Conservation (phyloP, 1,139 yeast species). For the Diutina sp. region DNA sequence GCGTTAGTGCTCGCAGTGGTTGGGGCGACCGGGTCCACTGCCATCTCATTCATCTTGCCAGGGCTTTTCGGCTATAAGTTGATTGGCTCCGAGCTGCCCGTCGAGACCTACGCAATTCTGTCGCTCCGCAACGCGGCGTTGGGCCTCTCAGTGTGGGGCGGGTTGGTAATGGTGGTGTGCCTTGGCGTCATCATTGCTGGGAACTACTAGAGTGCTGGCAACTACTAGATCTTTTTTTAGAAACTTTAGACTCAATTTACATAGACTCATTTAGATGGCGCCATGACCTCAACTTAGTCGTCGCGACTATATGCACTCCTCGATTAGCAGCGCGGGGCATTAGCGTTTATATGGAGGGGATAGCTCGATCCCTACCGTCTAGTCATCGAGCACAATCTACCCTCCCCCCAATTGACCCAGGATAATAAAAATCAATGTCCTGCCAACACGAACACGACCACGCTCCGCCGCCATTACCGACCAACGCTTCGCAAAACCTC, state of each 20-base stretch:
- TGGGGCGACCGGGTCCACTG: constrained; percentile 51
- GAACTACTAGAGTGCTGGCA: background rate
- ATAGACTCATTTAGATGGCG: no score
- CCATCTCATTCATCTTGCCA: constrained; percentile 46
- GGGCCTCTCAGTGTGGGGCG: constrained; percentile 27
- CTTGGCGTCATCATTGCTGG: constrained; percentile 14
- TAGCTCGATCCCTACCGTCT: background rate
- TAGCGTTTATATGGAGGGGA: background rate
- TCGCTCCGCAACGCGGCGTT: constrained; percentile 5
- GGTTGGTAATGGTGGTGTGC: constrained; percentile 27
- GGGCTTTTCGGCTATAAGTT: constrained; percentile 45
- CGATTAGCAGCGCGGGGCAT: background rate
- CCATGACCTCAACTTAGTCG: background rate
- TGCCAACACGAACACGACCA: constrained; percentile 14
- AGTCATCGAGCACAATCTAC: background rate
- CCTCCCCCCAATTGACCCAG: background rate
- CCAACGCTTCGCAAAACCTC: constrained; percentile 58
- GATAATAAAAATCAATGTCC: background rate
- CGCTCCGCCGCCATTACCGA: constrained; percentile 53
- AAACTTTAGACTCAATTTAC: no score
- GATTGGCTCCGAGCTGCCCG: constrained; percentile 11
- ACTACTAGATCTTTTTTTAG: background rate
- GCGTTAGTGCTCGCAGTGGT: constrained; percentile 44
- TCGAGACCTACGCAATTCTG: background rate
- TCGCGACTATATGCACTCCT: background rate